A percentile compares a stretch with the other conserved stretches of the same genome.
These are phyloP conservation scores for Pyricularia grisea DNA, from an alignment of 2,329 filamentous ascomycete species.

Conservation along the genomic window DNA sequence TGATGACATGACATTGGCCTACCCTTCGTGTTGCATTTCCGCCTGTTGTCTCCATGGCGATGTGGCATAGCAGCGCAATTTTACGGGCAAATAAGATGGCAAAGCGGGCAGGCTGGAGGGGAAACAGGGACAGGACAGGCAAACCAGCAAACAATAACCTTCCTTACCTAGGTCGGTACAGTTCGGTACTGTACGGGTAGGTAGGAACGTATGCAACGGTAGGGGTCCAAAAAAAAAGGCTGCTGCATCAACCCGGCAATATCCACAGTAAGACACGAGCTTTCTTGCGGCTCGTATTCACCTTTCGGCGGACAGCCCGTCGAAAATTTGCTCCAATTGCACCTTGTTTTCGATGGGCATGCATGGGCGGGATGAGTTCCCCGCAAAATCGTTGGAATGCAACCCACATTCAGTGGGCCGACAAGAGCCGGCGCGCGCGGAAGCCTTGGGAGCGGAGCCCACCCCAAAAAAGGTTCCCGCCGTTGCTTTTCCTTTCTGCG, in stretches of 20 bases:
- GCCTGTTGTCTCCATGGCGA: not conserved
- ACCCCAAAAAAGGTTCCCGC: not conserved
- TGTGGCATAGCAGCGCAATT: not conserved
- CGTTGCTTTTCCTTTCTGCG: no score
- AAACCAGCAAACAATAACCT: no score
- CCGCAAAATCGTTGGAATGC: not conserved
- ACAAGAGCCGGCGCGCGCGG: not conserved
- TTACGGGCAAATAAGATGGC: not conserved
- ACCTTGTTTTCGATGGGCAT: not conserved
- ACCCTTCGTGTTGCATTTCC: not conserved
- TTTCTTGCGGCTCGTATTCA: not conserved
- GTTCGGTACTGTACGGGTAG: not conserved
- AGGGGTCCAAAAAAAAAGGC: no score
- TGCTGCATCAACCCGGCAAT: not conserved
- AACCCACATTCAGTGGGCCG: not conserved
- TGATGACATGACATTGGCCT: not conserved
- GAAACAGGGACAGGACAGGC: not conserved
- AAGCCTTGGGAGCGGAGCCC: not conserved
- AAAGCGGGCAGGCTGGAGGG: not conserved
- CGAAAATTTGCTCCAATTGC: not conserved
- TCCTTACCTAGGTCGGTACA: no score
- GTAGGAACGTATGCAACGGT: not conserved
- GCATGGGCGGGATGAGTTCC: not conserved
- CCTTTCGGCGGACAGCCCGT: not conserved
- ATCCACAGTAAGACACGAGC: not conserved